Evolutionary conservation across 352 stramenopile species (phyloP).

Genomic region (Phytophthora chlamydospora): DNA sequence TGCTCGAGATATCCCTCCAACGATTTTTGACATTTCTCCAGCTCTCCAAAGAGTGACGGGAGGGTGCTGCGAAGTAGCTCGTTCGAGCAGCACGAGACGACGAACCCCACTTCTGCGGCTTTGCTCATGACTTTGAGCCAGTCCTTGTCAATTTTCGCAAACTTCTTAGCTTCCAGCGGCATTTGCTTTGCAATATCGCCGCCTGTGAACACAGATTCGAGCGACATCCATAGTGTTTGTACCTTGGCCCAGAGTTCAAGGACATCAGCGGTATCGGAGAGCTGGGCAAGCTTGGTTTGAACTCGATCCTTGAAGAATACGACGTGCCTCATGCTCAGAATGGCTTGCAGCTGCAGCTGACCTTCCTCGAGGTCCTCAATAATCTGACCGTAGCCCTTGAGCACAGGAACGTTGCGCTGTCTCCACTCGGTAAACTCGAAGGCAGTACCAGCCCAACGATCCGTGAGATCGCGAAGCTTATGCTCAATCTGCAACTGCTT

Average conservation of each 20-base stretch:
- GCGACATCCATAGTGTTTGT: slow-evolving; percentile 89
- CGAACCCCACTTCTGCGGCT: slow-evolving; percentile 76
- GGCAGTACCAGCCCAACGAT: slow-evolving; percentile 70
- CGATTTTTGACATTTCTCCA: slow-evolving; percentile 93
- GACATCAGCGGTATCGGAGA: slow-evolving; percentile 90
- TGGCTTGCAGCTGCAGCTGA: slow-evolving; percentile 88
- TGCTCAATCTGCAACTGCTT: slow-evolving; percentile 92
- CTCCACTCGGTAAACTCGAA: slow-evolving; percentile 92
- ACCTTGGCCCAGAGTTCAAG: slow-evolving; percentile 93
- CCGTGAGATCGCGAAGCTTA: slow-evolving; percentile 89
- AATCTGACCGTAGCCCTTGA: slow-evolving; percentile 79
- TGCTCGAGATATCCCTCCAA: slow-evolving; percentile 92
- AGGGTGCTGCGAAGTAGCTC: slow-evolving; percentile 85
- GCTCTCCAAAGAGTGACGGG: slow-evolving; percentile 87
- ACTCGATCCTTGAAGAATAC: slow-evolving; percentile 89
- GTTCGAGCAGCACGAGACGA: slow-evolving; percentile 84
- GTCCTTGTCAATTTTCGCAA: slow-evolving; percentile 93
- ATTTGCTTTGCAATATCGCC: slow-evolving; percentile 94
- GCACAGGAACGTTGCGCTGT: slow-evolving; percentile 63
- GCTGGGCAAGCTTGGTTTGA: slow-evolving; percentile 74
- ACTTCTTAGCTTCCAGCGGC: slow-evolving; percentile 92
- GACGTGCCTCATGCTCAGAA: slow-evolving; percentile 90
- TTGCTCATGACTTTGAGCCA: slow-evolving; percentile 92
- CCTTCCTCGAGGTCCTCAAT: slow-evolving; percentile 92
- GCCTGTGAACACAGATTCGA: slow-evolving; percentile 93